Evolutionary conservation across 768 basidiomycete species (phyloP), one percentile per base, ranked within the genome.

Genomic region (Artomyces pyxidatus): DNA sequence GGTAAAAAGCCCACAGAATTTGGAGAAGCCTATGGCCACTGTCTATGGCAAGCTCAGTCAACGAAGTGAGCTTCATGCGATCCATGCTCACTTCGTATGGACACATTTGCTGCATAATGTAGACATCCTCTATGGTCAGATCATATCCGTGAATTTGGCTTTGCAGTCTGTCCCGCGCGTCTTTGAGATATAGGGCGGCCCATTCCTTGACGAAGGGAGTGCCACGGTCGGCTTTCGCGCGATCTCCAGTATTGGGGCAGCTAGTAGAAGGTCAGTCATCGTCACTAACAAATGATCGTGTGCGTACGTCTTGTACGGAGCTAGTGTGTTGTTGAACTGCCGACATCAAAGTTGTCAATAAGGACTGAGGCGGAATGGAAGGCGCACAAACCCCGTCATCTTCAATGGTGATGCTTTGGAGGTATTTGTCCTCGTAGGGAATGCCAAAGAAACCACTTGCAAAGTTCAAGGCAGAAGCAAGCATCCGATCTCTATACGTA

Each of bases 1-100:
- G 0, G 89, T 91, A 65, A 97, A 97, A 3, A 96, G 70, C 48
- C 83, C 81, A 55, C 92, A 97, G 68, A 94, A 97, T 54, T 82
- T 84, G 14, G 89, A 92, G 61, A 90, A 94, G 8, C 90, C 92
- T 10, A 95, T 73, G 0, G 90, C 87, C 39, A 95, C 94, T 16
- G 94, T 93, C 86, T 88, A n/a, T n/a, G n/a, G n/a, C n/a, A n/a
- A n/a, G n/a, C n/a, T n/a, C n/a, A 47, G 11, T 29, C 17, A 4
- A 37, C 25, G n/a, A 22, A 4, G 37, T 47, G 4, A 39, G 28
- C 22, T 25, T 32, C 25, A 17, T 4, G 17, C 14, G 38, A 23
- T n/a, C 30, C 10, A 49, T 11, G 57, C 68, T 16, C 43, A 83
- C 86, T 75, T 93, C 90, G 55, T 91, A 92, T 6, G 88, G 80